Base-by-base conservation (phyloP, 768 basidiomycete genomes). In the Russula abietina region DNA sequence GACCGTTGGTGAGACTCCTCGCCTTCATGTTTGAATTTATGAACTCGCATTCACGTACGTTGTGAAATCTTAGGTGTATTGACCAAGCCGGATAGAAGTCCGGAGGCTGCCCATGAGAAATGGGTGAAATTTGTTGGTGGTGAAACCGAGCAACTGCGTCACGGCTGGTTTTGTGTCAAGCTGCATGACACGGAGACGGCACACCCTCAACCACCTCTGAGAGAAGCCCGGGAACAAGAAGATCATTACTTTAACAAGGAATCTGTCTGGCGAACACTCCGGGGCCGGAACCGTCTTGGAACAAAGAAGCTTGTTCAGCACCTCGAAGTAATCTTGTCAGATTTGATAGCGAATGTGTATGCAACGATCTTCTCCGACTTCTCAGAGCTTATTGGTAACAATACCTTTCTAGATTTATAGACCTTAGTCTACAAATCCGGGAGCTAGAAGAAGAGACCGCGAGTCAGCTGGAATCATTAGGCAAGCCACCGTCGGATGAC, bases 351-450 rank as follows among this genome's bases (percentile, higher is more conserved):
- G 24, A 1, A 1, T 0, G 38, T 10, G 64, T 65, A 57, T 2
- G 39, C 36, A 19, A 32, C 9, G 1, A 36, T 48, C 14, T 33
- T n/a, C 24, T 17, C 24, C 16, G 16, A 7, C 22, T 46, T 9
- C 17, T 59, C 57, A 41, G 4, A 19, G 17, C 28, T 26, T 16
- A 12, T 22, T n/a, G 3, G 36, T 5, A 49, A 28, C 55, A 14
- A 28, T 28, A 49, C 28, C 19, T n/a, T 24, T 17, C 26, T 30
- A 88, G 87, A 46, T 74, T 89, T 0, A 85, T 85, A 0, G 73
- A 80, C 49, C 82, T 88, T n/a, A 77, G 79, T 48, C 71, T 78
- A 0, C 84, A 86, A 64, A 70, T 88, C 24, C 74, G 76, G 33
- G 73, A 69, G 0, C 69, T 76, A 0, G 75, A 83, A 3, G 62